Evolutionary conservation across 2,329 filamentous ascomycete genomes (phyloP).

Genomic region (Alternaria solani): DNA sequence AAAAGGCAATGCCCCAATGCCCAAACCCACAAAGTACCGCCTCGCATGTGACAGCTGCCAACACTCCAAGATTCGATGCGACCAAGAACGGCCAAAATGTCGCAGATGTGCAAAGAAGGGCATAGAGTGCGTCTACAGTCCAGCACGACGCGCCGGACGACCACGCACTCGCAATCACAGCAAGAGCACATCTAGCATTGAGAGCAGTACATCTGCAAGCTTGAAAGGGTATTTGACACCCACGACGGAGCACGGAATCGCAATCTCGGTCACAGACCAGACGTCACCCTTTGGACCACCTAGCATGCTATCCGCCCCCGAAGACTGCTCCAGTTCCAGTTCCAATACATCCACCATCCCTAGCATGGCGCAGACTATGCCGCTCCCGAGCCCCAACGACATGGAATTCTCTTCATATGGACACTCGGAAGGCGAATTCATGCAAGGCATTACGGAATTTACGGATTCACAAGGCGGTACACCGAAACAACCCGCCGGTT

Average conservation of each 20-base stretch:
- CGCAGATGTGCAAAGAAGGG: slow-evolving; percentile 19
- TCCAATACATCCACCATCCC: slow-evolving; percentile 3
- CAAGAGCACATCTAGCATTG: not conserved
- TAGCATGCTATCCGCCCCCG: not conserved
- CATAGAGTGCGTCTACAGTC: slow-evolving; percentile 14
- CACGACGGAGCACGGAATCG: not conserved
- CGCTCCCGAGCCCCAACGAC: slow-evolving; percentile 2
- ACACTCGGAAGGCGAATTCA: slow-evolving; percentile 4
- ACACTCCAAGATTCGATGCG: slow-evolving; percentile 15
- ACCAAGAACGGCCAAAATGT: slow-evolving; percentile 14
- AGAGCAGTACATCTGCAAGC: not conserved
- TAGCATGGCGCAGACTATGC: not conserved
- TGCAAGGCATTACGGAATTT: slow-evolving; percentile 3
- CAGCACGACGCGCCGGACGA: slow-evolving; percentile 12
- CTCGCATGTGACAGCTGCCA: slow-evolving; percentile 17
- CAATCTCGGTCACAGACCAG: not conserved
- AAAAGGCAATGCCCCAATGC: slow-evolving; percentile 1
- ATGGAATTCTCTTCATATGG: slow-evolving; percentile 5
- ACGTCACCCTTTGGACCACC: slow-evolving; percentile 7
- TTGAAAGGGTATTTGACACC: not conserved
- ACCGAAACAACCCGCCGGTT: slow-evolving; percentile 1
- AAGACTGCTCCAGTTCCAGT: slow-evolving; percentile 4
- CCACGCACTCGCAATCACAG: slow-evolving; percentile 12
- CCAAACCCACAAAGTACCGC: slow-evolving; percentile 13
- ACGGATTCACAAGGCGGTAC: slow-evolving; percentile 6